phyloP scores from a whole-genome alignment of 2,329 filamentous ascomycete genomes.

The Setomelanomma holmii region DNA sequence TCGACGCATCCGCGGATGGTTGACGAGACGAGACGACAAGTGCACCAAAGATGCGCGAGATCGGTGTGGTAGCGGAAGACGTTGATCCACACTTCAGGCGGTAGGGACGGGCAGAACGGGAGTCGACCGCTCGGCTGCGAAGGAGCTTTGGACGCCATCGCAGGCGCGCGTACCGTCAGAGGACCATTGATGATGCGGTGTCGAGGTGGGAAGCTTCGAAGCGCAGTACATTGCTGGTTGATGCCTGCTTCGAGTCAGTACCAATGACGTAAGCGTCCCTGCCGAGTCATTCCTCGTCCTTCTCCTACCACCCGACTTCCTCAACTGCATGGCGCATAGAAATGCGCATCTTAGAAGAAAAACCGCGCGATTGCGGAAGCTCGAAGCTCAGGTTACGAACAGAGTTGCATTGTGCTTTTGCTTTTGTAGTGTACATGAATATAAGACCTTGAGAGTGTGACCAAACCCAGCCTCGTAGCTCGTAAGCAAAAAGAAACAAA shows the following conservation, averaged over 20 bases:
- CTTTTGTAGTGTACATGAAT: too few relatives aligned
- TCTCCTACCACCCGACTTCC: too few relatives aligned
- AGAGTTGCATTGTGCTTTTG: too few relatives aligned
- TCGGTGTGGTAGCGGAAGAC: constrained; percentile 39
- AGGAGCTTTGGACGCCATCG: not conserved
- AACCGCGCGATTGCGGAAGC: too few relatives aligned
- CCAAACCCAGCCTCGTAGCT: too few relatives aligned
- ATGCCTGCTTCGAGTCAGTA: not conserved
- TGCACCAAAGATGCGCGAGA: constrained; percentile 41
- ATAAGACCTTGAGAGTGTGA: too few relatives aligned
- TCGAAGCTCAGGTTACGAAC: too few relatives aligned
- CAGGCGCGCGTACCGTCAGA: not conserved
- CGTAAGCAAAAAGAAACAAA: too few relatives aligned
- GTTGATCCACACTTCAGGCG: constrained; percentile 45
- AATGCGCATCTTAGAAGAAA: too few relatives aligned
- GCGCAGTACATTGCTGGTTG: not conserved
- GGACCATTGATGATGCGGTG: not conserved
- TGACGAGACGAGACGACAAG: constrained; percentile 36
- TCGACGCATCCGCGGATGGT: constrained; percentile 38
- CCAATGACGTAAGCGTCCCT: not conserved
- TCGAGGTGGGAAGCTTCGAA: not conserved
- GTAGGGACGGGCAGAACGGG: constrained; percentile 32
- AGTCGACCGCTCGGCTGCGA: constrained; percentile 1
- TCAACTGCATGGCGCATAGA: too few relatives aligned
- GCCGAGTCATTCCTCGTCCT: not conserved